These are phyloP conservation scores for Aspergillus sparsus DNA, from an alignment of 495 filamentous ascomycete genomes.

Conservation along the genomic window DNA sequence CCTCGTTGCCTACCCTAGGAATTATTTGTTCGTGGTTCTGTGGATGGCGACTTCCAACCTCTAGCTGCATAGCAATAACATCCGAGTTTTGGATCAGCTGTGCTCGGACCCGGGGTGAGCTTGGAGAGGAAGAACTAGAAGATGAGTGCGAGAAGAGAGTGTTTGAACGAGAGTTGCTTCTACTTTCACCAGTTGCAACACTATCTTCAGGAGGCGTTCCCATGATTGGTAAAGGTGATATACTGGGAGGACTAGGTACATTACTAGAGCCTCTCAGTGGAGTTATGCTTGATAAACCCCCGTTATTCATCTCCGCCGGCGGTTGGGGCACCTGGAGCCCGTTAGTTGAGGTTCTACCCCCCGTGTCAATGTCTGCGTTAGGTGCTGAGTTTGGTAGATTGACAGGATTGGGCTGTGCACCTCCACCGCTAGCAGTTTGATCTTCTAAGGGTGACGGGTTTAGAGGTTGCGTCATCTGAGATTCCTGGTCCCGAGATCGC, in stretches of 20 bases:
- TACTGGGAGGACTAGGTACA: slow-evolving; percentile 19
- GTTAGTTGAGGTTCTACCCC: slow-evolving; percentile 36
- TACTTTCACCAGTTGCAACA: slow-evolving; percentile 16
- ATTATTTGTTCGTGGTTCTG: slow-evolving; percentile 24
- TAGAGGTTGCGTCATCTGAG: slow-evolving; percentile 7
- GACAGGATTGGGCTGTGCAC: slow-evolving; percentile 10
- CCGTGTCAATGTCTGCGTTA: slow-evolving; percentile 22
- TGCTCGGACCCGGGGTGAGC: slow-evolving; percentile 48
- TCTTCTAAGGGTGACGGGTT: slow-evolving; percentile 15
- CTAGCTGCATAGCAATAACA: slow-evolving; percentile 53
- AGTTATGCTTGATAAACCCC: slow-evolving; percentile 35
- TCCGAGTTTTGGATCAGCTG: slow-evolving; percentile 49
- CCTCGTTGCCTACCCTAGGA: slow-evolving; percentile 23
- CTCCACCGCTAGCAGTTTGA: slow-evolving; percentile 1
- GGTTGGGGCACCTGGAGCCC: slow-evolving; percentile 43
- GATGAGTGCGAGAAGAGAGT: slow-evolving; percentile 47
- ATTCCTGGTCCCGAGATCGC: slow-evolving; percentile 19
- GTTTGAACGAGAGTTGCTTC: slow-evolving; percentile 41
- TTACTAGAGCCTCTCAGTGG: slow-evolving; percentile 32
- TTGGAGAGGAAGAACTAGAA: slow-evolving; percentile 45
- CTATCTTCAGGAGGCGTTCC: slow-evolving; percentile 19
- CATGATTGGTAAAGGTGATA: slow-evolving; percentile 21
- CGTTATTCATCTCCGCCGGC: slow-evolving; percentile 40
- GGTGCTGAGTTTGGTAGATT: slow-evolving; percentile 15
- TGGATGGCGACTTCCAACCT: slow-evolving; percentile 39